These are phyloP conservation scores for Cercophora newfieldiana DNA, from an alignment of 495 filamentous ascomycete species.

Conservation along the genomic window DNA sequence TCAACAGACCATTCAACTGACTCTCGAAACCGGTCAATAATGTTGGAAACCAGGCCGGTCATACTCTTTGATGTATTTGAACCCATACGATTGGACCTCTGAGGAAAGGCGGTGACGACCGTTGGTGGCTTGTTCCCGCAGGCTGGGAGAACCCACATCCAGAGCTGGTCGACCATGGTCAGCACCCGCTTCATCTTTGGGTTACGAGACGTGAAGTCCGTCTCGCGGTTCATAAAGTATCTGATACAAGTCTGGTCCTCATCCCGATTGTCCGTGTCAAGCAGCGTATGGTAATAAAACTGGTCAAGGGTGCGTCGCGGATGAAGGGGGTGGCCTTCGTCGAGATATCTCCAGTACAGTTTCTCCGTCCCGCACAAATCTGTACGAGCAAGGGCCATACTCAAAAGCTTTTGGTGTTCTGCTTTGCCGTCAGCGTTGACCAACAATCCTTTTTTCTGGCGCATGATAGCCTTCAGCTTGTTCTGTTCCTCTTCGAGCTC, in stretches of 20 bases:
- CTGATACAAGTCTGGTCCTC: background rate
- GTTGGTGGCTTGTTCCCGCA: background rate
- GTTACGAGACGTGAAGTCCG: too few species aligned
- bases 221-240: background rate
- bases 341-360: background rate
- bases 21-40: background rate
- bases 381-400: too few species aligned
- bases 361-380: background rate
- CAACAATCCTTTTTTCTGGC: background rate
- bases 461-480: background rate
- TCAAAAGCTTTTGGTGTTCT: background rate
- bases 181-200: background rate
- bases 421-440: background rate
- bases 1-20: background rate
- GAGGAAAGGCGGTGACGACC: background rate
- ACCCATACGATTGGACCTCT: background rate
- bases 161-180: conserved; percentile 5
- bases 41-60: background rate
- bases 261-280: background rate
- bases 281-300: background rate
- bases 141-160: background rate
- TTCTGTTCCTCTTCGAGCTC: background rate
- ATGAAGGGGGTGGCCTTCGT: background rate
- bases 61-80: background rate
- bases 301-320: background rate